These are phyloP conservation scores for Hydrangea macrophylla DNA, from an alignment of 148 eudicot genomes.

Conservation along the genomic window DNA sequence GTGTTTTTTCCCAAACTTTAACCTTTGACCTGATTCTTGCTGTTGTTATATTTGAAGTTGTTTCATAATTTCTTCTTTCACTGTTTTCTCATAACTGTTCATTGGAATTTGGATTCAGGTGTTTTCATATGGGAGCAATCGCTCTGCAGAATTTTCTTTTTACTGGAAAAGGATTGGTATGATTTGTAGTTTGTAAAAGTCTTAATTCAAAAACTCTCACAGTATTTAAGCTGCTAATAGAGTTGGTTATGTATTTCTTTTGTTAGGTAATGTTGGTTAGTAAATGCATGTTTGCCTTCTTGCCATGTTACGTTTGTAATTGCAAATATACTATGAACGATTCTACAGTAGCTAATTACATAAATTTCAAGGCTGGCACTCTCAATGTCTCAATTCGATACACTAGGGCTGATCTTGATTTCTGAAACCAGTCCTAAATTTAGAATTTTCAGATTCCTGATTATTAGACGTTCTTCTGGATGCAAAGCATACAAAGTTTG, in stretches of 20 bases:
- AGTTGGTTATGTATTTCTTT: not conserved
- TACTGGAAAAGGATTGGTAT: constrained; percentile 80
- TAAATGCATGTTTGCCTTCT: not conserved
- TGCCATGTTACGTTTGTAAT: too few relatives aligned
- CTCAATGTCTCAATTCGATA: not conserved
- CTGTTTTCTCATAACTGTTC: constrained; percentile 9
- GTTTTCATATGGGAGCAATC: constrained; percentile 70
- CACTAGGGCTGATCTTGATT: too few relatives aligned
- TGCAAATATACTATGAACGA: too few relatives aligned
- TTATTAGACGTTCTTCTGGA: constrained; percentile 1
- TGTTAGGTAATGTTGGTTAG: not conserved
- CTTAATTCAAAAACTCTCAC: not conserved
- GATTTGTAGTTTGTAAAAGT: constrained; percentile 4
- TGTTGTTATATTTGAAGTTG: not conserved
- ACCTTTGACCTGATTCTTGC: not conserved
- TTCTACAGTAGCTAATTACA: too few relatives aligned
- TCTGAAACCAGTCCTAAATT: too few relatives aligned
- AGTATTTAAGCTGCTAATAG: not conserved
- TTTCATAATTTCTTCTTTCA: not conserved
- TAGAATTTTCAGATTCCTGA: too few relatives aligned
- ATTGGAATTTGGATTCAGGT: constrained; percentile 36
- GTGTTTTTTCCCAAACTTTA: not conserved
- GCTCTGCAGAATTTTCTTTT: constrained; percentile 49
- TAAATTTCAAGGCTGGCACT: not conserved
- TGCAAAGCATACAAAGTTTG: not conserved